Conservation (phyloP, 345 rosid genomes). For the Passiflora organensis region DNA sequence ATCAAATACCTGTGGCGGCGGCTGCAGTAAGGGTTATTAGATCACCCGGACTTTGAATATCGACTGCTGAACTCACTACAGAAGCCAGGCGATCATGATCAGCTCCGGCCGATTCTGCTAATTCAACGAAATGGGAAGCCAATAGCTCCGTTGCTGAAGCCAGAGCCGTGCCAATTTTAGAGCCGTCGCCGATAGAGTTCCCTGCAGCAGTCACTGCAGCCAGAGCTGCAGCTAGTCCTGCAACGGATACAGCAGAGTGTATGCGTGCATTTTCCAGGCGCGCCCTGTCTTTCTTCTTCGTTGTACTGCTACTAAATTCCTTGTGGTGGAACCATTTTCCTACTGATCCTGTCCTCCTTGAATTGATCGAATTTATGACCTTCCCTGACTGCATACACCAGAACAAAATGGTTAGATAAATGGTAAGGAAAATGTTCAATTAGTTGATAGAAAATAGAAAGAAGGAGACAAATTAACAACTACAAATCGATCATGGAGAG, state of each 20-base stretch:
- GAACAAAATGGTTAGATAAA: too few relatives aligned
- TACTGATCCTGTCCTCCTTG: slow-evolving; percentile 41
- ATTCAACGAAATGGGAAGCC: slow-evolving; percentile 83
- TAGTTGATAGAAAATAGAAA: too few relatives aligned
- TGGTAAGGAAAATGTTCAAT: too few relatives aligned
- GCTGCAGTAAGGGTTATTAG: slow-evolving; percentile 93
- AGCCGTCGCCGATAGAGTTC: slow-evolving; percentile 30
- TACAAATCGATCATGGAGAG: too few relatives aligned
- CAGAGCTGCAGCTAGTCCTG: slow-evolving; percentile 89
- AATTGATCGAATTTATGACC: slow-evolving; percentile 40
- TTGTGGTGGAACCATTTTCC: slow-evolving; percentile 85
- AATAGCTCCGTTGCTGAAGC: slow-evolving; percentile 86
- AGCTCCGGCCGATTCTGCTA: slow-evolving; percentile 77
- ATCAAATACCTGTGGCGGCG: slow-evolving; percentile 82
- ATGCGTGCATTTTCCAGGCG: slow-evolving; percentile 69
- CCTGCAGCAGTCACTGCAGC: slow-evolving; percentile 70
- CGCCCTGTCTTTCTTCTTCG: slow-evolving; percentile 73
- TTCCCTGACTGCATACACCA: slow-evolving; percentile 40
- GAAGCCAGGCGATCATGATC: slow-evolving; percentile 63
- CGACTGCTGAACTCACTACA: slow-evolving; percentile 73
- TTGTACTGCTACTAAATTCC: slow-evolving; percentile 34
- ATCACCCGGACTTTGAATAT: slow-evolving; percentile 75
- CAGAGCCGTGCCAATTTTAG: slow-evolving; percentile 66
- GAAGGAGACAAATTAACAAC: too few relatives aligned
- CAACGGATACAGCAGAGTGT: slow-evolving; percentile 78